Base-by-base conservation (phyloP, 2,329 filamentous ascomycete genomes). In the Nakataea oryzae region DNA sequence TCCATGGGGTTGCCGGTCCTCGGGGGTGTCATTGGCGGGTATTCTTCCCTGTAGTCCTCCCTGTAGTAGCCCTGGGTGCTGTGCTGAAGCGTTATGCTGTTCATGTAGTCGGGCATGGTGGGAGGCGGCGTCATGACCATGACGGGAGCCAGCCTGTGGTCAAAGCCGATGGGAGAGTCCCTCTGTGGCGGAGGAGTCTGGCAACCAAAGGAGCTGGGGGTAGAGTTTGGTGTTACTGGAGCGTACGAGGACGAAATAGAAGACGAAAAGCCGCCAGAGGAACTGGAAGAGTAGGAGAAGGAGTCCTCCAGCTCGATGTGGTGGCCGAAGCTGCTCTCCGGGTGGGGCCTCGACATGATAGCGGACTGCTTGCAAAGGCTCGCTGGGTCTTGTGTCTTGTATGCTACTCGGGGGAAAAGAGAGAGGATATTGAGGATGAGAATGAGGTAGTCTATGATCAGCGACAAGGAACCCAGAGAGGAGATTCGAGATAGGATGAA, bases 261-360 rank as follows among this genome's bases (percentile, higher is more conserved):
- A 8, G 75, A 76, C 66, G 75, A 77, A 69, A 74, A 77, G 50
- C 68, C 70, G 41, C 69, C 67, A 50, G 72, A 68, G 27, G 73
- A 73, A 21, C 74, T 70, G 62, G 72, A 74, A 50, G 73, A 69
- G 67, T 76, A 70, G 64, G 71, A 61, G 65, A 74, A 73, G 28
- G 41, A 50, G 41, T 50, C 41, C 11, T 50, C 41, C 41, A 50
- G 21, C 17, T 50, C 41, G 24, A 50, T n/a, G n/a, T n/a, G 13
- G 41, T 50, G 21, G 41, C 41, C 41, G 41, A n/a, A 50, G 41
- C 41, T 24, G 24, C 41, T 50, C 21, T 50, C 41, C 41, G 24
- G 21, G 41, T 50, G 41, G 41, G 41, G 13, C 41, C 41, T 50
- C 41, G n/a, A n/a, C n/a, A 50, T 50, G 41, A n/a, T 50, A 50